A percentile compares a stretch with the other conserved stretches of the same genome.
Conservation (phyloP, 140 eudicot genomes). For the Artemisia princeps region DNA sequence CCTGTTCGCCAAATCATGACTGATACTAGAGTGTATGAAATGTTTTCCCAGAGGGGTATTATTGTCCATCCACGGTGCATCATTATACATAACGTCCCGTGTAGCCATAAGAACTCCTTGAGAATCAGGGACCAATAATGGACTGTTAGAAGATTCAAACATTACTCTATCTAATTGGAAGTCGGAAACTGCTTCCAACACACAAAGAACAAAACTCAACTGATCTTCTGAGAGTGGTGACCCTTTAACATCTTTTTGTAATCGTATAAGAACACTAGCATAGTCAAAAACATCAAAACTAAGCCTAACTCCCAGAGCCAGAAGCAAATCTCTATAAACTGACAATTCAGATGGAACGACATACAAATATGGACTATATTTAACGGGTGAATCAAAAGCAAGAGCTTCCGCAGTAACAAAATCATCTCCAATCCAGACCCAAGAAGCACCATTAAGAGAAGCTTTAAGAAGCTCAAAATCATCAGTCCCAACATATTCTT, state of each 20-base stretch:
- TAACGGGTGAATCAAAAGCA: slow-evolving; percentile 96
- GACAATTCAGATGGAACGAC: slow-evolving; percentile 91
- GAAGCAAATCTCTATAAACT: slow-evolving; percentile 65
- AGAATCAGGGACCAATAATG: slow-evolving; percentile 69
- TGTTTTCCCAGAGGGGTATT: slow-evolving; percentile 54
- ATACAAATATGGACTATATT: slow-evolving; percentile 83
- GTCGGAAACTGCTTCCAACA: slow-evolving; percentile 84
- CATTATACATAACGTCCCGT: slow-evolving; percentile 77
- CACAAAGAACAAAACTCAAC: slow-evolving; percentile 69
- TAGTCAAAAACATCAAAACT: slow-evolving; percentile 75
- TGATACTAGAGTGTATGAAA: slow-evolving; percentile 65
- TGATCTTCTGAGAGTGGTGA: slow-evolving; percentile 69
- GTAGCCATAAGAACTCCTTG: slow-evolving; percentile 59
- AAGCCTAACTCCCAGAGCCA: slow-evolving; percentile 71
- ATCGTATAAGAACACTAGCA: slow-evolving; percentile 48
- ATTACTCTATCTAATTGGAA: slow-evolving; percentile 44
- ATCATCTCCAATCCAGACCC: slow-evolving; percentile 99
- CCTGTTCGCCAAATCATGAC: slow-evolving; percentile 70
- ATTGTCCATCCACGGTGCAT: slow-evolving; percentile 95
- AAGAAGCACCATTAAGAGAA: slow-evolving; percentile 51
- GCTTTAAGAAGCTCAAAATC: slow-evolving; percentile 49
- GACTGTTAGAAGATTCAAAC: slow-evolving; percentile 43
- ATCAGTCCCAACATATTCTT: slow-evolving; percentile 51
- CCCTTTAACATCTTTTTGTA: slow-evolving; percentile 64
- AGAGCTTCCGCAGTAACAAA: slow-evolving; percentile 71